Base-by-base conservation (phyloP, 257 asterid genomes). In the Rauvolfia tetraphylla region DNA sequence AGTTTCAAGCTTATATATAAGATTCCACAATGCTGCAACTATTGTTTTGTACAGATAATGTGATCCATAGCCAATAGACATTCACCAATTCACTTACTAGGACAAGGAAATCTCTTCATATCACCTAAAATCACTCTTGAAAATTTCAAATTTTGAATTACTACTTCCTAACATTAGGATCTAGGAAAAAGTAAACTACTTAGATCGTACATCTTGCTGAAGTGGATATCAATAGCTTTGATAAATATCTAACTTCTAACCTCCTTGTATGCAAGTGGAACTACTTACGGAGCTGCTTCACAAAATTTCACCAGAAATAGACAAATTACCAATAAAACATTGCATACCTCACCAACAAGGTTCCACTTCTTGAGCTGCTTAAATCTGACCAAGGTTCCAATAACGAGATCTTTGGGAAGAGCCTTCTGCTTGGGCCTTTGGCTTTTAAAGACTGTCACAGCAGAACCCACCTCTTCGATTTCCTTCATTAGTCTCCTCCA, bases 361-460 rank as follows among this genome's bases (percentile, higher is more conserved):
- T 89, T 85, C 99, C 99, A 93, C 80, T 91, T 95, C 92, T 88
- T 93, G 83, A 93, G 96, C 89, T 95, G 99, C 86, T 95, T 95
- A 79, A 95, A 95, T 82, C 98, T 87, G 79, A 90, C 82, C 49
- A 93, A 89, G 42, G 97, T 95, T 73, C 99, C 99, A 18, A 95
- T 89, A 72, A 95, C 86, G 72, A 91, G 79, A 82, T 88, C 89
- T 83, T 93, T 95, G 0, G 98, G 96, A 79, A 93, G 85, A 56
- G 90, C 68, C 84, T 89, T 83, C 61, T 84, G 86, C 91, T 93
- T 91, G 72, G 73, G 80, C 84, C 89, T 90, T 77, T 87, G 83
- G 85, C 87, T 88, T 79, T 83, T 87, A 79, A 95, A 96, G 42
- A 91, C 96, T 7, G 71, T 81, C 78, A 90, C 84, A 23, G 96